Conservation (phyloP, 805 yeast genomes). For the Kodamaea laetipori region DNA sequence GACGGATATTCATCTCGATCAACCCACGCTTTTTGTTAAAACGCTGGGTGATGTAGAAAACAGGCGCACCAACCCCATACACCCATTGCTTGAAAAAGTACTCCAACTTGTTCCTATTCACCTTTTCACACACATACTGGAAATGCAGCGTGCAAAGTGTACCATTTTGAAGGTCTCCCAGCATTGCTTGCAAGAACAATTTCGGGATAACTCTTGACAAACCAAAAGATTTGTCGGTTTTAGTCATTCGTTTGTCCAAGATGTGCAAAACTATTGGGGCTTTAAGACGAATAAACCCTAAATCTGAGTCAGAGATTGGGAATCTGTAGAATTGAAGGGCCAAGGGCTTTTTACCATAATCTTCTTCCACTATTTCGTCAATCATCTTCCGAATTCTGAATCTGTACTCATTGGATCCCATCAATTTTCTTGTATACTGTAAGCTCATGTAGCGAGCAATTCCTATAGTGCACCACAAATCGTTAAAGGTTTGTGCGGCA, state of each 20-base stretch:
- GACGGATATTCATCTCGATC: conserved; percentile 92
- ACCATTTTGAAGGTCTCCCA: conserved; percentile 83
- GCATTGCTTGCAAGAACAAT: conserved; percentile 89
- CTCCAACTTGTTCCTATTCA: conserved; percentile 81
- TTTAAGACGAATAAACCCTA: conserved; percentile 72
- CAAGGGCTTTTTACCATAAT: conserved; percentile 79
- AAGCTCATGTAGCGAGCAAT: conserved; percentile 80
- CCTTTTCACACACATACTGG: conserved; percentile 92
- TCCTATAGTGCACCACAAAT: conserved; percentile 88
- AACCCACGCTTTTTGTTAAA: conserved; percentile 93
- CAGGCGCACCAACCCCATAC: conserved; percentile 83
- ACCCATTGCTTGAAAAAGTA: conserved; percentile 93
- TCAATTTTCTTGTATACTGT: conserved; percentile 64
- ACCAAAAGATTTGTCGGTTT: conserved; percentile 93
- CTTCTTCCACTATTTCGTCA: conserved; percentile 69
- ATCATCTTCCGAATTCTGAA: conserved; percentile 65
- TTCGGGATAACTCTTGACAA: conserved; percentile 89
- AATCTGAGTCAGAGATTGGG: conserved; percentile 63
- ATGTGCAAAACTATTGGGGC: conserved; percentile 85
- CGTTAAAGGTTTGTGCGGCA: conserved; percentile 75
- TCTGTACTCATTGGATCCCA: conserved; percentile 84
- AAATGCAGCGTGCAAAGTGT: conserved; percentile 80
- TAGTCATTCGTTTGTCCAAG: conserved; percentile 89
- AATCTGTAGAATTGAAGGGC: conserved; percentile 66
- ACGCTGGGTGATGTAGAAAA: conserved; percentile 83